Conservation (phyloP, 176 grass and related monocot species). For the Eragrostis nindensis region DNA sequence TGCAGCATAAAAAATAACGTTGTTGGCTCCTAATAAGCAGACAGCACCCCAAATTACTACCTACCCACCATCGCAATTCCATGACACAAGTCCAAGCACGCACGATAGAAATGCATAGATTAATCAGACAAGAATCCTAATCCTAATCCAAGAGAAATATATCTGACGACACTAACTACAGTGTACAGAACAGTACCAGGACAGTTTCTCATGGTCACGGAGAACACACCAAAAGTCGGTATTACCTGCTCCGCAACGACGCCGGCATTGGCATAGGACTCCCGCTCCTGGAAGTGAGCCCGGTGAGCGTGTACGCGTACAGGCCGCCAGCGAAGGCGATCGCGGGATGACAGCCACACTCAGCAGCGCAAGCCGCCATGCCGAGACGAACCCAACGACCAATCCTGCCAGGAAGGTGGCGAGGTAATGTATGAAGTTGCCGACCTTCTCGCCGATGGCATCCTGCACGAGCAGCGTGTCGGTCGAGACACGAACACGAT, state of each 20-base stretch:
- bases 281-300: conserved; percentile 91
- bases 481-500: conserved; percentile 94
- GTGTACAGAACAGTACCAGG: conserved; percentile 11
- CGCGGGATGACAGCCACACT: conserved; percentile 94
- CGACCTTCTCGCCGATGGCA: conserved; percentile 96
- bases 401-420: conserved; percentile 91
- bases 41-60: conserved; percentile 44
- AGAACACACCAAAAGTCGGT: conserved; percentile 12
- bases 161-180: conserved; percentile 9
- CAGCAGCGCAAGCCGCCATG: conserved; percentile 89
- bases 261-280: conserved; percentile 96
- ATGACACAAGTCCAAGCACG: conserved; percentile 41
- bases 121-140: conserved; percentile 27
- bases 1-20: conserved; percentile 42
- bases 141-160: conserved; percentile 29
- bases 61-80: conserved; percentile 44
- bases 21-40: conserved; percentile 54
- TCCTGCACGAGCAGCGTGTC: conserved; percentile 97
- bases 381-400: conserved; percentile 85
- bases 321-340: conserved; percentile 99
- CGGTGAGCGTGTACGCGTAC: conserved; percentile 95
- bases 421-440: conserved; percentile 96
- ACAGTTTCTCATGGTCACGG: conserved; percentile 2
- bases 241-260: conserved; percentile 91
- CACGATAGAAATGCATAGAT: conserved; percentile 31